phyloP scores from a whole-genome alignment of 164 flowering plant genomes.

The Warburgia ugandensis region DNA sequence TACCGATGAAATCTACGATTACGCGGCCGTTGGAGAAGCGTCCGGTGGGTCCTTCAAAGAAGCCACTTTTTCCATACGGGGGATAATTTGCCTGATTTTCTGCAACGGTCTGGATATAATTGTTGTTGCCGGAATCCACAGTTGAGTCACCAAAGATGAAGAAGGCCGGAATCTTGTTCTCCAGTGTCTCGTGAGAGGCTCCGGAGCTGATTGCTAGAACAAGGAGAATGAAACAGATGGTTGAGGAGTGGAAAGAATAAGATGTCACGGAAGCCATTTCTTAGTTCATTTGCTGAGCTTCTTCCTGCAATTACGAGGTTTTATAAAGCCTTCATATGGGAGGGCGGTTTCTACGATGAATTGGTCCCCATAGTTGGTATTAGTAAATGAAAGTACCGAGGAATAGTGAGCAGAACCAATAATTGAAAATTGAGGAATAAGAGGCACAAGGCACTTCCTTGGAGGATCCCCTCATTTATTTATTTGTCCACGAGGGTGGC shows the following conservation, averaged over 20 bases:
- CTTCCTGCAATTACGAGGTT: too few relatives aligned
- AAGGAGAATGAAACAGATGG: background rate
- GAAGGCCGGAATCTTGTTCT: slow-evolving; percentile 12
- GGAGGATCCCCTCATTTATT: too few relatives aligned
- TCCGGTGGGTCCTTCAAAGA: slow-evolving; percentile 41
- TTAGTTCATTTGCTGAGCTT: too few relatives aligned
- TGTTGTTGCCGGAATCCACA: slow-evolving; percentile 55
- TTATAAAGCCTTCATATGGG: too few relatives aligned
- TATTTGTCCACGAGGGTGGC: too few relatives aligned
- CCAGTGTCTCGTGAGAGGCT: background rate
- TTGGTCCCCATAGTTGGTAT: too few relatives aligned
- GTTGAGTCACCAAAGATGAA: slow-evolving; percentile 65
- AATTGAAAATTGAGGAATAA: too few relatives aligned
- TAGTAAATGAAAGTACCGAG: too few relatives aligned
- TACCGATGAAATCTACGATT: slow-evolving; percentile 45
- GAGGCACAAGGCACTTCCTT: too few relatives aligned
- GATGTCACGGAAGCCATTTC: background rate
- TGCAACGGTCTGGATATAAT: slow-evolving; percentile 36
- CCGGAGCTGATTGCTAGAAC: background rate
- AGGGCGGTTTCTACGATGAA: too few relatives aligned
- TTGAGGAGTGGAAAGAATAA: background rate
- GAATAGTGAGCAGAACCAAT: too few relatives aligned
- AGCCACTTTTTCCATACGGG: slow-evolving; percentile 53
- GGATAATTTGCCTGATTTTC: slow-evolving; percentile 34
- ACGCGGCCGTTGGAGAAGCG: slow-evolving; percentile 58